Evolutionary conservation across 495 filamentous ascomycete species (phyloP), one percentile per base, ranked within the genome.

Genomic region (Cudoniella acicularis): DNA sequence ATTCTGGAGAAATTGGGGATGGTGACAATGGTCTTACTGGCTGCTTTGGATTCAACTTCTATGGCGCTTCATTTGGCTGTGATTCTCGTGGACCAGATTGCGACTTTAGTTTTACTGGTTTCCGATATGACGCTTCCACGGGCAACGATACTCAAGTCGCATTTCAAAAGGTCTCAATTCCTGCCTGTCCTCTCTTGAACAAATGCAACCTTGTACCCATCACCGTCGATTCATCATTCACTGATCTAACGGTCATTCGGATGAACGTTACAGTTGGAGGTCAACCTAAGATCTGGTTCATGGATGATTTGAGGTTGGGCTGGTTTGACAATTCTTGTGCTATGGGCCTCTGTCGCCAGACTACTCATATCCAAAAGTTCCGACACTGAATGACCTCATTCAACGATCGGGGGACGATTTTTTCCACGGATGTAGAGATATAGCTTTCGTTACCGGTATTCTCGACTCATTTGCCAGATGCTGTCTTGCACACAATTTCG

Each of bases 11-110:
- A 2, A 60, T 67, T 43, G 59, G 55, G 2, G 54, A 60, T 61
- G 62, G 55, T n/a, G 65, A 67, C 43, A 43, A 57, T 36, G 62
- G 52, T 45, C 41, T 47, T 3, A 62, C 54, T 36, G 63, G 66
- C 41, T 69, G 63, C 23, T 69, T 66, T 49, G 25, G 49, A n/a
- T 69, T 69, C 56, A 62, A 69, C 27, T 25, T 56, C 10, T 64
- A 64, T 36, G 66, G 60, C 25, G 66, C 63, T 24, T 56, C 57
- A 16, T 48, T 69, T 25, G 66, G 66, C 6, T 69, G 66, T 24
- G 61, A 66, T 56, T 69, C 66, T 25, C 25, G 9, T 18, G 66
- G 58, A 10, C 57, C 66, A 1, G 17, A 36, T 23, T 69, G 66
- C 48, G 52, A 30, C 13, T 69, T 66, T 52, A 45, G 2, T 0